Base-by-base conservation (phyloP, 805 yeast species). In the Brettanomyces sp. region DNA sequence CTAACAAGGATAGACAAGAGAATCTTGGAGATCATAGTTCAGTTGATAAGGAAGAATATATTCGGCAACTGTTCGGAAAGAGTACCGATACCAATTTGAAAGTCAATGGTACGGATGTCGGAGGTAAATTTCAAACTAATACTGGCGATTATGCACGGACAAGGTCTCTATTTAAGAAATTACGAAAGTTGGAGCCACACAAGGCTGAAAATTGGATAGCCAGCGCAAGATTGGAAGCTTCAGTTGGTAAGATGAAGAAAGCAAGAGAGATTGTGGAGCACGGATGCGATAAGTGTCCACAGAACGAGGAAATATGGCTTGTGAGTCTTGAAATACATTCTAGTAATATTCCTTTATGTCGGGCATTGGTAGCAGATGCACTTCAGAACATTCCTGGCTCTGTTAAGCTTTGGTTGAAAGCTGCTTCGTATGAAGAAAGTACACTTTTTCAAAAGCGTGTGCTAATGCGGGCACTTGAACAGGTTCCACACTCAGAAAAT, bases 121-220 rank as follows among this genome's bases (percentile, higher is more conserved):
- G 45, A 18, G 49, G 58, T 8, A 53, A 60, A 1, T 66, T 47
- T 11, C 40, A 45, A 3, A 56, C 56, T 42, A 60, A 62, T 38
- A 53, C 75, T 36, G 85, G 80, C 4, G 90, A 85, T 51, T 62
- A 80, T 3, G 67, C 68, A 39, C 79, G 76, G 49, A 77, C 81
- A 35, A 66, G 93, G 35, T 56, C 70, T 2, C 67, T 88, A 7
- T 69, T 90, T 41, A 67, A 75, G n/a, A 80, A 88, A 3, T 72
- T 85, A 51, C 70, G 95, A 34, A 77, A 75, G 51, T 66, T 87
- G 0, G 83, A 86, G 54, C 96, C 97, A 0, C 63, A 66, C 38
- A 82, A 80, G 47, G 76, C 95, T 0, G 76, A 76, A 42, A 85
- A 84, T 4, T 91, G 96, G 95, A 84, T 91, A 22, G 87, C 95